Base-by-base conservation (phyloP, 1,139 yeast species). In the Geotrichum reessii region DNA sequence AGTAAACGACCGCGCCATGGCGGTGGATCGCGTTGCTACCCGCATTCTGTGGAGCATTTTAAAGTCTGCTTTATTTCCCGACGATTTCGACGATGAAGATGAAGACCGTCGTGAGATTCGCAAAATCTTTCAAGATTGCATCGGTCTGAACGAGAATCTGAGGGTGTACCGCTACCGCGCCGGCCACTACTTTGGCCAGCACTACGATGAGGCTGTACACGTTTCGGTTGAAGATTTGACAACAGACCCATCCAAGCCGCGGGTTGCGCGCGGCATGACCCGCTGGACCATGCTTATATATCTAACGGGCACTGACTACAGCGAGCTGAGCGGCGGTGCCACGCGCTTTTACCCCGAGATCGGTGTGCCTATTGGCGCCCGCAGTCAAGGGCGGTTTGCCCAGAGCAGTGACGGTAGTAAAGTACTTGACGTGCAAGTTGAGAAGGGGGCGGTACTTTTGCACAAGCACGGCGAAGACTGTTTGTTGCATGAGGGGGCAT, bases 391-490 rank as follows among this genome's bases (percentile, higher is more conserved):
- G n/a, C 47, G 31, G 21, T 9, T 33, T 3, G 21, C 12, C 19
- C 47, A 37, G 27, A 33, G 55, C n/a, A 48, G 31, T 22, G 56
- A 53, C 17, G 52, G 37, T n/a, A 51, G 42, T 27, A 51, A 54
- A 19, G 67, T 64, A 0, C 62, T 66, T 9, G 75, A 74, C 53
- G 74, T 83, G 1, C 80, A 78, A 59, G 86, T 87, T 0, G 65
- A 70, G 12, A 78, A 76, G 63, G 89, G 88, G 0, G 76, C 81
- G 80, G 85, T 86, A 0, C 73, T 84, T 50, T 70, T 84, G 55
- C 89, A 84, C 66, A 83, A 83, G 63, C 89, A 84, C 66, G 88
- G 88, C 0, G 84, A 81, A 60, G 86, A 83, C 64, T 84, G 89
- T 66, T 68, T 84, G 63, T 68, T 77, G 56, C 89, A 84, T 64